Evolutionary conservation across 169 alveolate species (phyloP).

Genomic region (Babesia sp.): DNA sequence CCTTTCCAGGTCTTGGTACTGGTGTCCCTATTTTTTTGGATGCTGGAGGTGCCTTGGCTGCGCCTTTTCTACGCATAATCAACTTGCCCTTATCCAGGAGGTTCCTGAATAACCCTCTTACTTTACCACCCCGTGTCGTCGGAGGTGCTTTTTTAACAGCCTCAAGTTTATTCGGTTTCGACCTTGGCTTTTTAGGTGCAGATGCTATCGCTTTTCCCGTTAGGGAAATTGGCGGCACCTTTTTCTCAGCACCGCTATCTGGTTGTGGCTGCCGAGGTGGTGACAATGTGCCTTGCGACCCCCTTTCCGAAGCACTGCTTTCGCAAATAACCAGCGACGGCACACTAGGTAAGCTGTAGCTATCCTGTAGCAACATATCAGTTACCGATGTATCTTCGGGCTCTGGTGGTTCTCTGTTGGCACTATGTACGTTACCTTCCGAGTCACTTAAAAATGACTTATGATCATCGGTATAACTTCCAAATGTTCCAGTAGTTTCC

Average conservation of each 20-base stretch:
- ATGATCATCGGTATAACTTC: background rate
- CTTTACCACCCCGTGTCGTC: background rate
- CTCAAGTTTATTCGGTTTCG: background rate
- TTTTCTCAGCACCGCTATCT: no score
- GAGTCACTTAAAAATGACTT: background rate
- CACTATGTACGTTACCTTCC: background rate
- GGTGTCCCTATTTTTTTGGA: background rate
- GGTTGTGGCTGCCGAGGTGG: no score
- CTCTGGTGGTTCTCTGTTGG: no score
- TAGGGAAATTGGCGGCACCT: no score
- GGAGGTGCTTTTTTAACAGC: background rate
- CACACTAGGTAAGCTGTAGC: no score
- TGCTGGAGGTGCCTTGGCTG: background rate
- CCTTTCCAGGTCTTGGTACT: background rate
- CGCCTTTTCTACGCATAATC: background rate
- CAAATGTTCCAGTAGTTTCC: background rate
- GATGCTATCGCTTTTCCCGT: no score
- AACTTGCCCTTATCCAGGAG: background rate
- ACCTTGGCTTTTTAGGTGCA: no score
- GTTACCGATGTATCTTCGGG: no score
- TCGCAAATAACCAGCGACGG: no score
- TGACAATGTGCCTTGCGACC: no score
- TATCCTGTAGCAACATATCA: no score
- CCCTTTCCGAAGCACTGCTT: no score
- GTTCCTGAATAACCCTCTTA: slow-evolving; percentile 9